Conservation (phyloP, 331 rosid species). For the Spiraea crenata region DNA sequence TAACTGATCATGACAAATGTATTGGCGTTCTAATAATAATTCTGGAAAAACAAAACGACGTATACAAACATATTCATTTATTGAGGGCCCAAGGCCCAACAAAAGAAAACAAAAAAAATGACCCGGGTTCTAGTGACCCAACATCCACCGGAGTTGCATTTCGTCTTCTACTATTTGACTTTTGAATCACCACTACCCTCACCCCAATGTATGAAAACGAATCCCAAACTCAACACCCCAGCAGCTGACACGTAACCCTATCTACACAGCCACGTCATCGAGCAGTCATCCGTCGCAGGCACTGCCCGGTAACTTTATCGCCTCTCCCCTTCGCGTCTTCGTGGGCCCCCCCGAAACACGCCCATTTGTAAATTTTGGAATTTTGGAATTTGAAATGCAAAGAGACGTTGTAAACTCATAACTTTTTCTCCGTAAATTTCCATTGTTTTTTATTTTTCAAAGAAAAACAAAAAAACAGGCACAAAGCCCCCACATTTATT, state of each 20-base stretch:
- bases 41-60: too few species aligned
- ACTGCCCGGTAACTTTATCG: conserved; percentile 12
- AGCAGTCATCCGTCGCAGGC: background rate
- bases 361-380: conserved; percentile 11
- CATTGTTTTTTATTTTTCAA: background rate
- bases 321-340: conserved; percentile 1
- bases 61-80: too few species aligned
- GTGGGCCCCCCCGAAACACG: background rate
- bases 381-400: conserved; percentile 41
- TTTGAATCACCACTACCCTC: background rate
- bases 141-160: background rate
- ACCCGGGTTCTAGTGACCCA: background rate
- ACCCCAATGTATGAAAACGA: background rate
- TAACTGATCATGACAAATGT: too few species aligned
- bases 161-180: conserved; percentile 4
- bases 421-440: background rate
- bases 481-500: conserved; percentile 21
- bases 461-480: background rate
- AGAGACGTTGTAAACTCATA: conserved; percentile 41
- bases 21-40: too few species aligned
- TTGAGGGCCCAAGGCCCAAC: background rate
- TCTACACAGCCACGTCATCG: background rate
- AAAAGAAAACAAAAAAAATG: background rate
- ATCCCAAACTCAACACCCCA: background rate
- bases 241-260: conserved; percentile 6